Conservation (phyloP, 257 asterid genomes). For the Solanum rostratum region DNA sequence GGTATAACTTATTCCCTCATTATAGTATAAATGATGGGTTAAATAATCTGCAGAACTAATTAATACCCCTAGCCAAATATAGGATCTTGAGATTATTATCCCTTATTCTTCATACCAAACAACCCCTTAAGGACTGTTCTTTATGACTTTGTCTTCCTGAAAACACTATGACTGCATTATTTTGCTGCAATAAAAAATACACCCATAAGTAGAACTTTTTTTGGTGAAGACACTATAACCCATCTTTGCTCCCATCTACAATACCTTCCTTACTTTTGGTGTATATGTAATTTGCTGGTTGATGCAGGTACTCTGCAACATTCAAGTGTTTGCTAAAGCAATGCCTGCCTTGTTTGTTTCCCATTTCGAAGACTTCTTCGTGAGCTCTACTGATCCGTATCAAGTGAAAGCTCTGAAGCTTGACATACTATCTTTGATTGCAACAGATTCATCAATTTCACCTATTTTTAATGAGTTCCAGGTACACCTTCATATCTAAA, state of each 20-base stretch:
- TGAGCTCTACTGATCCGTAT: constrained; percentile 67
- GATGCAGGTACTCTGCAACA: constrained; percentile 81
- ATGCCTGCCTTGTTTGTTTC: constrained; percentile 69
- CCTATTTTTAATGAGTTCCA: constrained; percentile 84
- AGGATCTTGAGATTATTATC: background rate
- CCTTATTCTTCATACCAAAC: background rate
- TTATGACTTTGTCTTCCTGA: background rate
- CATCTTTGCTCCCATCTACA: background rate
- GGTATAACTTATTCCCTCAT: background rate
- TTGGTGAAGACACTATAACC: background rate
- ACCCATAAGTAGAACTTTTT: background rate
- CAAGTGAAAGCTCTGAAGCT: constrained; percentile 82
- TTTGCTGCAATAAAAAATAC: background rate
- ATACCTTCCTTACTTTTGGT: background rate
- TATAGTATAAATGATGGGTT: background rate
- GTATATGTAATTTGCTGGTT: constrained; percentile 1
- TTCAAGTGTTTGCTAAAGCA: constrained; percentile 86
- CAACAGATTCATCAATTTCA: constrained; percentile 59
- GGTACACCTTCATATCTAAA: constrained; percentile 28
- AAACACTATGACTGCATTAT: background rate
- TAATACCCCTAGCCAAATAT: background rate
- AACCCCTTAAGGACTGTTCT: background rate
- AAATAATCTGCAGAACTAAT: background rate
- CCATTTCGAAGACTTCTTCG: constrained; percentile 81
- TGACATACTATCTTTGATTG: constrained; percentile 80